These are phyloP conservation scores for Coemansia furcata DNA, from an alignment of 192 early-diverging fungal species.

Conservation along the genomic window DNA sequence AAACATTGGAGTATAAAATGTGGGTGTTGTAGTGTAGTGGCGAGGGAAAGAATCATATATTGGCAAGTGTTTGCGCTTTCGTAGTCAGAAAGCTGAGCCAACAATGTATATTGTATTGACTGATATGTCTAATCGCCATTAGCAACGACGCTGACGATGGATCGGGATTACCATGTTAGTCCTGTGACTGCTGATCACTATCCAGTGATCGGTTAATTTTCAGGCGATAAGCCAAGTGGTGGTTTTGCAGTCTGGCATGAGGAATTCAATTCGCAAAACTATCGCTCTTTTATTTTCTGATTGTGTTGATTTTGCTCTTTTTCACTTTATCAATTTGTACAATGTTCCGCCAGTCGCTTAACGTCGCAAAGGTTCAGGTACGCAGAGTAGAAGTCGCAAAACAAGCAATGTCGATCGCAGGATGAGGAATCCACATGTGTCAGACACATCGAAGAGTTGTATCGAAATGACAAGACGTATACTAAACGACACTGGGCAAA, in stretches of 20 bases:
- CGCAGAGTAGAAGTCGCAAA: background rate
- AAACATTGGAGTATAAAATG: no score
- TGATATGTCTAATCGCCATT: no score
- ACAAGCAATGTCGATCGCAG: background rate
- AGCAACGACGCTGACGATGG: no score
- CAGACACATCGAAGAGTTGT: background rate
- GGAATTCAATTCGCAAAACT: background rate
- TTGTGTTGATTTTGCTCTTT: background rate
- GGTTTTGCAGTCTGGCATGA: background rate
- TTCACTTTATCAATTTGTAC: background rate
- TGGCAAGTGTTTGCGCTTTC: no score
- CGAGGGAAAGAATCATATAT: no score
- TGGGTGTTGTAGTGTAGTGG: no score
- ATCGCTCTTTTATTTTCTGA: background rate
- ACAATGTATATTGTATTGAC: no score
- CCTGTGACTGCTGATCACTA: background rate
- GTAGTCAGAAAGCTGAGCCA: no score
- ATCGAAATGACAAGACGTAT: background rate
- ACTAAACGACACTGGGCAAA: background rate
- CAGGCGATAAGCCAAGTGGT: background rate
- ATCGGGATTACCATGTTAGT: background rate
- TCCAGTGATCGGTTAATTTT: background rate
- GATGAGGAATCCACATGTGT: background rate
- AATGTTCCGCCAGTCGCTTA: conserved; percentile 50
- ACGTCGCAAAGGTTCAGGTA: conserved; percentile 52